A percentile compares a stretch with the other conserved stretches of the same genome.
Conservation (phyloP, 2,329 filamentous ascomycete species). For the Fonsecaea nubica region DNA sequence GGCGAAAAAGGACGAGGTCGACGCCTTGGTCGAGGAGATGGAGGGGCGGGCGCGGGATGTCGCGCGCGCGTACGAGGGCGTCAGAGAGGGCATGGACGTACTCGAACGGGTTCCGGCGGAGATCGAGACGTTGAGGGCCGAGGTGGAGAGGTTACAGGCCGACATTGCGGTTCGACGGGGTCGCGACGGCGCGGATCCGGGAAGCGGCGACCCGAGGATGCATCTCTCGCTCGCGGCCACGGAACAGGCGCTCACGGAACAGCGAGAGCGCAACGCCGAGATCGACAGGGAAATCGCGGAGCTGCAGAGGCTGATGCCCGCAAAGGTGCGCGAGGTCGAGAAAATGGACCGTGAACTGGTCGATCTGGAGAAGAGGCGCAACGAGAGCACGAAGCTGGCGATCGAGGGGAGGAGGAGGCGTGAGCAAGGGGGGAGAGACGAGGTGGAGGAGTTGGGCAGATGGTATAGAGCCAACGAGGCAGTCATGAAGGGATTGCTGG, state of each 20-base stretch:
- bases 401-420: constrained; percentile 53
- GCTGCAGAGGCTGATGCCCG: constrained; percentile 52
- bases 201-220: constrained; percentile 31
- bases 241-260: constrained; percentile 48
- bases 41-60: constrained; percentile 72
- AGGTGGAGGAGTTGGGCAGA: constrained; percentile 54
- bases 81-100: constrained; percentile 53
- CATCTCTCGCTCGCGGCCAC: constrained; percentile 46
- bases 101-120: constrained; percentile 51
- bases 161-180: constrained; percentile 47
- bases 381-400: constrained; percentile 54
- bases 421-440: constrained; percentile 54
- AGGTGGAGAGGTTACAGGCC: constrained; percentile 52
- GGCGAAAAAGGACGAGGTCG: constrained; percentile 78
- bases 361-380: constrained; percentile 53
- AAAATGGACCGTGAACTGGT: constrained; percentile 53
- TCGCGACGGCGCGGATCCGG: neutral
- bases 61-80: constrained; percentile 60
- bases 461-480: constrained; percentile 54
- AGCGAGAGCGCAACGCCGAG: constrained; percentile 50
- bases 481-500: constrained; percentile 50
- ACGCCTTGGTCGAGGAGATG: constrained; percentile 73
- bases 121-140: constrained; percentile 50
- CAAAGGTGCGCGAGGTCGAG: constrained; percentile 53
- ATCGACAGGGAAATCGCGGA: constrained; percentile 51